phyloP scores from a whole-genome alignment of 2,329 filamentous ascomycete species.

The Stachybotrys elegans region DNA sequence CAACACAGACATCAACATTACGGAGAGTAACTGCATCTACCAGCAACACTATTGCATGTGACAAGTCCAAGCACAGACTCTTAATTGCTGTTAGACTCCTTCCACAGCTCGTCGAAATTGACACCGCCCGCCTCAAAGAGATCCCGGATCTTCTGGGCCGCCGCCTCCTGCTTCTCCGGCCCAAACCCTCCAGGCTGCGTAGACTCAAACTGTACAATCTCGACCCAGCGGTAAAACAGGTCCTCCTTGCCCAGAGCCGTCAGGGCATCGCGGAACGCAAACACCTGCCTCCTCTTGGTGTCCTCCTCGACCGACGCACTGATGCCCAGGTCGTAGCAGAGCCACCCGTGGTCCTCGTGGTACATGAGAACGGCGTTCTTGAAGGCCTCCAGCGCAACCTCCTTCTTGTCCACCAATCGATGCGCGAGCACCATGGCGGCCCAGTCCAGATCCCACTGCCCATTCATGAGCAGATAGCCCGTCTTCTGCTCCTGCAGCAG shows the following conservation, averaged over 20 bases:
- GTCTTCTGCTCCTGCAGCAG: constrained; percentile 70
- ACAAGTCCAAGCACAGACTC: constrained; percentile 28
- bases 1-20: too few species aligned
- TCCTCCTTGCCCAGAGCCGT: constrained; percentile 76
- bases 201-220: constrained; percentile 85
- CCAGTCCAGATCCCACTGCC: constrained; percentile 86
- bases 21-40: too few species aligned
- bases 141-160: constrained; percentile 68
- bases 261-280: constrained; percentile 74
- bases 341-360: constrained; percentile 65
- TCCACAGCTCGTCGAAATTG: constrained; percentile 79
- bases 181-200: constrained; percentile 75
- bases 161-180: constrained; percentile 63
- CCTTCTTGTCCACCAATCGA: constrained; percentile 59
- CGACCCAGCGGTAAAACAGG: constrained; percentile 88
- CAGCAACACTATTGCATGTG: background rate
- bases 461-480: constrained; percentile 80
- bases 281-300: constrained; percentile 65
- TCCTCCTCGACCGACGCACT: constrained; percentile 51
- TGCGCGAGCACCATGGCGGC: constrained; percentile 72
- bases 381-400: constrained; percentile 60
- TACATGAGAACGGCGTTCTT: constrained; percentile 65
- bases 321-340: constrained; percentile 52
- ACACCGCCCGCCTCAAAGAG: constrained; percentile 71
- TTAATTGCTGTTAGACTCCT: constrained; percentile 51